Evolutionary conservation across 495 filamentous ascomycete species (phyloP), one percentile per base, ranked within the genome.

Genomic region (Podospora pseudopauciseta): DNA sequence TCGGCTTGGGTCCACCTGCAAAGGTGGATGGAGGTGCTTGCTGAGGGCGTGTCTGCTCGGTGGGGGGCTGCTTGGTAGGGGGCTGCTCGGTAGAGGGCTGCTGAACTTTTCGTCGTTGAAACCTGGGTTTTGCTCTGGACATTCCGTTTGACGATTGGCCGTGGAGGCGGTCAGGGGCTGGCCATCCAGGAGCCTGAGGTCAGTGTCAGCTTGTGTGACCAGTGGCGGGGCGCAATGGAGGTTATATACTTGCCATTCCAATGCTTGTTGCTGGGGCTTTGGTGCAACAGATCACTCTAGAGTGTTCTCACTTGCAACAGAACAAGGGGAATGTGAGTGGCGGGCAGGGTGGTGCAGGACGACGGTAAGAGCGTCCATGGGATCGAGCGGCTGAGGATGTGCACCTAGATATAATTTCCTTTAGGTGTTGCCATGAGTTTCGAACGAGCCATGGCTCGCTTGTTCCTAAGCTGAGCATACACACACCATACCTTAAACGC

Each of bases 111-210:
- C 19, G n/a, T 58, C 55, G 7, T 58, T 19, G 55, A 58, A 58
- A 58, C 55, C 23, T 58, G 55, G 55, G 23, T n/a, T 58, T 58
- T 58, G n/a, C 55, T 20, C 55, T 58, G 4, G 55, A 20, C 2
- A 13, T 1, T 49, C 39, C 39, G n/a, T 20, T 58, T 19, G 55
- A 20, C 4, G 55, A 9, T 26, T 58, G 55, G n/a, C 55, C 55
- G 55, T 58, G 55, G n/a, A 58, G 55, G 13, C 23, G n/a, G 55
- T 20, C n/a, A 26, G n/a, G 55, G 5, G 55, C 55, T 58, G 55
- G 55, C 55, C 55, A 58, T 58, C 55, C 55, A 58, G 55, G 55
- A 58, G 55, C 55, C 55, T 58, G 55, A 49, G 15, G 9, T 13
- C 9, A 49, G 13, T 11, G 9, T 49, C 15, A 49, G 39, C 7